Base-by-base conservation (phyloP, 352 stramenopile species). In the Globisporangium viniferum region DNA sequence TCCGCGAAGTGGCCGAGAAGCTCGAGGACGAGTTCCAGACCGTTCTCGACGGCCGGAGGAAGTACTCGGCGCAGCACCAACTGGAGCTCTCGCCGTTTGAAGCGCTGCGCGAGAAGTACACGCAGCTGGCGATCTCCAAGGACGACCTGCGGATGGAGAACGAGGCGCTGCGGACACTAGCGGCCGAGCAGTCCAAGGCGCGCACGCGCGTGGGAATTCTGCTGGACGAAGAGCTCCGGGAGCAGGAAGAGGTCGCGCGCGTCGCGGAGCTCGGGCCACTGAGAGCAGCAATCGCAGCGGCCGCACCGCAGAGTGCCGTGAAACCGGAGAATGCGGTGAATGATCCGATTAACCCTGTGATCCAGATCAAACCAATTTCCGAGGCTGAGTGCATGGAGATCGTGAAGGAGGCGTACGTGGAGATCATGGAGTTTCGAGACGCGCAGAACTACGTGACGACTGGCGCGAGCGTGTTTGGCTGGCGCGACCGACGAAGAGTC, bases 141-240 rank as follows among this genome's bases (percentile, higher is more conserved):
- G 75, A 88, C 27, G 73, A 79, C 5, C 62, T 91, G 48, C 81
- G 79, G 5, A 69, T 79, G 6, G 83, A 90, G 72, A 91, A 89
- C 69, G 80, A 89, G 64, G 66, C 66, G 39, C 69, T 91, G 33
- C 79, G 83, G 0, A 69, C 68, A 3, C 51, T 75, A 1, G 74
- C 78, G 8, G 84, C 87, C 71, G 83, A 91, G 36, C 76, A 90
- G 73, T 84, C 74, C 20, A 91, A 90, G 55, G 71, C 73, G 3
- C 67, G 71, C 22, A 88, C 80, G 5, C 79, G 81, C 8, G 69
- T 91, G 20, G 73, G 81, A 3, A 89, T 91, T 67, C 57, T 90
- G 29, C 68, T 86, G 8, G 71, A 78, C 10, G 83, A 91, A 51
- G 81, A 91, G 67, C 60, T 83, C 9, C 71, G 76, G 12, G 83